Conservation (phyloP, 2,329 filamentous ascomycete species). For the Xylaria hypoxylon region DNA sequence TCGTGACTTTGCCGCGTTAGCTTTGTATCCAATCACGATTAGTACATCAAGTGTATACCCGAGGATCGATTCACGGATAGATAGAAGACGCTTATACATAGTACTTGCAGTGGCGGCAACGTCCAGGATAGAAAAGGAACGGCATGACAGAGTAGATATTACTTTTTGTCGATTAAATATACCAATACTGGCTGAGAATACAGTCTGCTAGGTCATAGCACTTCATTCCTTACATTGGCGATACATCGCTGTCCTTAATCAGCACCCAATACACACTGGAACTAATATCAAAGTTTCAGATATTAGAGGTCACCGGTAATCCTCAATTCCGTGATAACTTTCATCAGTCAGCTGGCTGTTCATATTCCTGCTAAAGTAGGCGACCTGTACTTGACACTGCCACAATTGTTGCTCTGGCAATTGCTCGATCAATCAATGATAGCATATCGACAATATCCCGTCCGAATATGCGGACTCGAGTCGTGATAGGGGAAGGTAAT, state of each 20-base stretch:
- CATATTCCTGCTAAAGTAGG: no score
- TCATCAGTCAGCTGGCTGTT: no score
- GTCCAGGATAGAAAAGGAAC: neutral
- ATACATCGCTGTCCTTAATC: neutral
- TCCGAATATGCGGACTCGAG: no score
- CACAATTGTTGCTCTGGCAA: no score
- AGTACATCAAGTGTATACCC: neutral
- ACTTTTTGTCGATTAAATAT: neutral
- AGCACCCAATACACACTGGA: no score
- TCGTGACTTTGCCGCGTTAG: neutral
- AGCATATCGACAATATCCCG: no score
- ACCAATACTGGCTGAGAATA: neutral
- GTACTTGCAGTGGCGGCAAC: conserved; percentile 4
- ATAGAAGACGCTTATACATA: neutral
- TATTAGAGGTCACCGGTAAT: no score
- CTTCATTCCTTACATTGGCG: neutral
- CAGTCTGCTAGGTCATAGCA: neutral
- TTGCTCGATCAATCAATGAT: no score
- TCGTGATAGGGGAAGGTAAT: no score
- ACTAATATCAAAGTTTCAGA: no score
- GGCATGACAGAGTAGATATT: neutral
- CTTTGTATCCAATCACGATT: neutral
- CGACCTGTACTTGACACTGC: no score
- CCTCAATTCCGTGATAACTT: no score
- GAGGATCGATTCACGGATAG: neutral